Evolutionary conservation across 2,329 filamentous ascomycete species (phyloP).

Genomic region (Claviceps capensis): DNA sequence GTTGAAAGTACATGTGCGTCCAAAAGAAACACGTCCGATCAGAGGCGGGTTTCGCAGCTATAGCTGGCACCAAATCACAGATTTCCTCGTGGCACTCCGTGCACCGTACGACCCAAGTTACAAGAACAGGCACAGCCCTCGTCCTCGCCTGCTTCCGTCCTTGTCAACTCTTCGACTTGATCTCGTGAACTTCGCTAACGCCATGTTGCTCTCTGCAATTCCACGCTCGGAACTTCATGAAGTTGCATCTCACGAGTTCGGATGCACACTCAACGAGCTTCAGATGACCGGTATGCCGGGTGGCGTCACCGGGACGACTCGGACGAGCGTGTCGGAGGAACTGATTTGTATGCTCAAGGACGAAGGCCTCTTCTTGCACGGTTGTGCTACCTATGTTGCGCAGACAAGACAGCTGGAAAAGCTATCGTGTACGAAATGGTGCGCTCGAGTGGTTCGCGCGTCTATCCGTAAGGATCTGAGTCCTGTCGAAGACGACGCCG

Average conservation of each 20-base stretch:
- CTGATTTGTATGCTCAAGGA: slow-evolving; percentile 39
- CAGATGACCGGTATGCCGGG: slow-evolving; percentile 37
- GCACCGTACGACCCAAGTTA: slow-evolving; percentile 32
- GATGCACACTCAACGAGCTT: slow-evolving; percentile 38
- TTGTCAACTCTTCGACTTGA: slow-evolving; percentile 36
- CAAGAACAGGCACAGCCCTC: slow-evolving; percentile 19
- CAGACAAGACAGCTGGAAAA: slow-evolving; percentile 24
- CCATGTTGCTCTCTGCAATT: slow-evolving; percentile 24
- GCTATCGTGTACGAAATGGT: slow-evolving; percentile 26
- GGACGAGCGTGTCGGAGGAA: slow-evolving; percentile 29
- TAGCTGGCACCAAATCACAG: slow-evolving; percentile 37
- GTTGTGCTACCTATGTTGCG: slow-evolving; percentile 29
- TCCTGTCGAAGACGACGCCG: slow-evolving; percentile 6
- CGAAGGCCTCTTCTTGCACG: slow-evolving; percentile 36
- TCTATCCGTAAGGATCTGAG: slow-evolving; percentile 19
- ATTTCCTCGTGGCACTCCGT: slow-evolving; percentile 37
- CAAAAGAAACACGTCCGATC: slow-evolving; percentile 30
- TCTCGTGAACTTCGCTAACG: slow-evolving; percentile 38
- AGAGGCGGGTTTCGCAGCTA: slow-evolving; percentile 41
- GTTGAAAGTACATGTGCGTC: slow-evolving; percentile 28
- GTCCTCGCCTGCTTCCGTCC: slow-evolving; percentile 32
- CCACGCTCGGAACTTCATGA: slow-evolving; percentile 36
- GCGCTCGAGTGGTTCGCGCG: slow-evolving; percentile 32
- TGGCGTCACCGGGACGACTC: slow-evolving; percentile 27
- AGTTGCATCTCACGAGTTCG: slow-evolving; percentile 38